Conservation (phyloP, 768 basidiomycete genomes). For the Lactifluus subvellereus region DNA sequence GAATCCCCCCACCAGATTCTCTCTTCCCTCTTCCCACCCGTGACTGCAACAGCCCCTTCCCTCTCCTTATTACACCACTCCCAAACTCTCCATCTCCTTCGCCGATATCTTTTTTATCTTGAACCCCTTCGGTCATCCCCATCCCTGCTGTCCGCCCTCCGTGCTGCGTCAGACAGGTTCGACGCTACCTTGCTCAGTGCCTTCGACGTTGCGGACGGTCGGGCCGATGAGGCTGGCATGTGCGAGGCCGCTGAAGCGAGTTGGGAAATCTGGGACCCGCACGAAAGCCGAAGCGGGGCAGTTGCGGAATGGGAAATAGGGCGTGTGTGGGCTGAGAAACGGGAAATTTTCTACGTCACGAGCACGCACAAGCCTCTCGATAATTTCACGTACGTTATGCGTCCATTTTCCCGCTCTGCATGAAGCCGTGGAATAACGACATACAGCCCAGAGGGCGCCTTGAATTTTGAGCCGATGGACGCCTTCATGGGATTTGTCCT, state of each 20-base stretch:
- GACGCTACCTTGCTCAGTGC: conserved; percentile 79
- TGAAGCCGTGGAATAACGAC: conserved; percentile 9
- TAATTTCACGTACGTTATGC: conserved; percentile 64
- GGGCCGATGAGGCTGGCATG: conserved; percentile 71
- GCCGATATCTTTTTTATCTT: conserved; percentile 68
- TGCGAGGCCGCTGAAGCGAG: conserved; percentile 72
- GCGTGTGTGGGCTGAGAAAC: conserved; percentile 92
- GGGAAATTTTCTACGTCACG: conserved; percentile 88
- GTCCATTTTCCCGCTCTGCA: neutral
- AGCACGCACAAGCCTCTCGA: conserved; percentile 73
- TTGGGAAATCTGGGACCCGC: conserved; percentile 74
- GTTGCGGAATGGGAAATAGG: conserved; percentile 83
- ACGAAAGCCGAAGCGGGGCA: conserved; percentile 22
- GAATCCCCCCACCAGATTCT: conserved; percentile 65
- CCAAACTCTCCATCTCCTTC: conserved; percentile 63
- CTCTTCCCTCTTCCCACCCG: conserved; percentile 43
- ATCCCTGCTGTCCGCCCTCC: conserved; percentile 55
- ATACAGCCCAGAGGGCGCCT: conserved; percentile 31
- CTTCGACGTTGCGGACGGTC: conserved; percentile 82
- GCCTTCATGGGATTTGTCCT: conserved; percentile 73
- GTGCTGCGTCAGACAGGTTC: conserved; percentile 81
- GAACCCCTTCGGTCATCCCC: conserved; percentile 70
- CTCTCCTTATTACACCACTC: conserved; percentile 30
- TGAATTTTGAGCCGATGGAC: conserved; percentile 94
- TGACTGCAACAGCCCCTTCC: conserved; percentile 33